phyloP scores from a whole-genome alignment of 257 asterid genomes.

The Salvia rosmarinus region DNA sequence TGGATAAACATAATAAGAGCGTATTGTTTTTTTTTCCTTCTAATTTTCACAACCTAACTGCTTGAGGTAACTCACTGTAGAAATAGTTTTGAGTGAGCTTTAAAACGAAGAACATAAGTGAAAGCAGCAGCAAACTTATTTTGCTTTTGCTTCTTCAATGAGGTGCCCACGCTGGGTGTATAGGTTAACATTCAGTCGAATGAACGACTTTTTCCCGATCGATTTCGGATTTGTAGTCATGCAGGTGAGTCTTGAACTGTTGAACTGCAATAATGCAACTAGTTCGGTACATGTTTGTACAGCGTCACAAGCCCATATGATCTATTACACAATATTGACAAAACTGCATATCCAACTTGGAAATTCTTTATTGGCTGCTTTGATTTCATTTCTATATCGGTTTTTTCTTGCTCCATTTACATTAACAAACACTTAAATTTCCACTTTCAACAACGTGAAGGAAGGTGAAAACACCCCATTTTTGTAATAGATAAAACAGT shows the following conservation, averaged over 20 bases:
- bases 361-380: conserved; percentile 18
- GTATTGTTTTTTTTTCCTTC: not conserved
- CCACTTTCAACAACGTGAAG: not conserved
- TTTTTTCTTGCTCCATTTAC: not conserved
- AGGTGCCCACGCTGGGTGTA: not conserved
- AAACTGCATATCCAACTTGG: conserved; percentile 2
- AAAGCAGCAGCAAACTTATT: not conserved
- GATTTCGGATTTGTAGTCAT: too few species aligned
- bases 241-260: not conserved
- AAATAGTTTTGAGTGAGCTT: not conserved
- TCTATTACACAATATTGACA: too few species aligned
- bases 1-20: conserved; percentile 12
- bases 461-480: not conserved
- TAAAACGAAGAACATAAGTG: not conserved
- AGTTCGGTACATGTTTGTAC: not conserved
- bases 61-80: not conserved
- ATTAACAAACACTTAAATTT: not conserved
- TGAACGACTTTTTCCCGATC: not conserved
- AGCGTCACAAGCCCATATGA: too few species aligned
- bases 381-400: conserved; percentile 3
- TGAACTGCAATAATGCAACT: not conserved
- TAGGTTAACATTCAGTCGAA: not conserved
- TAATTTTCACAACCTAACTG: not conserved
- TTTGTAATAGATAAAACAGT: too few species aligned
- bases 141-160: not conserved